Evolutionary conservation across 1,139 yeast species (phyloP), one percentile per base, ranked within the genome.

Genomic region (Debaryomyces sp.): DNA sequence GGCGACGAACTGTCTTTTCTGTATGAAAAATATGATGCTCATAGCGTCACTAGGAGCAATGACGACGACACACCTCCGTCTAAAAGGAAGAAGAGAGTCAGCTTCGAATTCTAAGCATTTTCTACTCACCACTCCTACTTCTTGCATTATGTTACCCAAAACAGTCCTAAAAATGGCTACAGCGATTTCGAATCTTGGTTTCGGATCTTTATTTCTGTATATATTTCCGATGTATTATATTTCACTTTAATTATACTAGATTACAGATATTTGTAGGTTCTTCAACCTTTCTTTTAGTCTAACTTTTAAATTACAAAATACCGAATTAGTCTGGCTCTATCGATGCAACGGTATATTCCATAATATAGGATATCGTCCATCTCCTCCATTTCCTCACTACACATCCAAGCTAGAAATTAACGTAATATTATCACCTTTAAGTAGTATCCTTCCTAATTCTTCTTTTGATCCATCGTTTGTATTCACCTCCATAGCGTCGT

Each of bases 391-490:
- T 32, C 15, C 21, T 9, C 6, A 17, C 24, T 33, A 73, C 36
- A 67, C 67, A 41, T 79, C 85, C 52, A 78, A 63, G 54, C 82
- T 76, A 10, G 92, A 80, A 24, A 94, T 87, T 54, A 92, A 73
- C 15, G 97, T 87, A 47, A 95, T 89, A 64, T 90, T 95, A 63
- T 95, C 99, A 4, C 99, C 99, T 66, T 94, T 94, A 50, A 95
- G 73, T 56, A 95, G 68, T 30, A 94, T 82, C 49, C 89, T 68
- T 18, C 80, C 81, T 48, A 77, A 56, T 62, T 70, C 47, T 37
- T 68, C 73, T 46, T 61, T 63, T 9, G 71, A 56, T n/a, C 83
- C 81, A 48, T 77, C 75, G 51, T 64, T 47, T 47, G 66, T 65
- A 55, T 77, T 62, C 60, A 87, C 71, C 59, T 94, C 97, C 15